Conservation (phyloP, 495 filamentous ascomycete genomes). For the Corynascus novoguineensis region DNA sequence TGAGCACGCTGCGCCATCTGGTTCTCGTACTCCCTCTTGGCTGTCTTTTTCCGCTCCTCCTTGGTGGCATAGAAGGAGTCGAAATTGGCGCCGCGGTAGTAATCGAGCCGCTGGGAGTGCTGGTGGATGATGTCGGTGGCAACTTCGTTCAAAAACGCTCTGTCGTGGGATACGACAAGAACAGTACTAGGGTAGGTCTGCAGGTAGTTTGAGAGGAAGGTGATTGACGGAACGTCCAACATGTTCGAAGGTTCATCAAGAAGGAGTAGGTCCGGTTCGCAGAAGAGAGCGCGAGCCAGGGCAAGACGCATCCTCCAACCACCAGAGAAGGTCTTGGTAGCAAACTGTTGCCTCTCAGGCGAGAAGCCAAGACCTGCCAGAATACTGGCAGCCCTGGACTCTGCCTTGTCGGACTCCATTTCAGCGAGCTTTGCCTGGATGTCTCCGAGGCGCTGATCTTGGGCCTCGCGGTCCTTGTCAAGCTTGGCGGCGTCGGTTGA, state of each 20-base stretch:
- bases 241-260: conserved; percentile 99
- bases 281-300: conserved; percentile 91
- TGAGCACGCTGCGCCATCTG: conserved; percentile 92
- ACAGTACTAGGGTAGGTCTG: conserved; percentile 91
- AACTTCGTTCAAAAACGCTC: conserved; percentile 97
- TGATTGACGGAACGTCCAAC: conserved; percentile 99
- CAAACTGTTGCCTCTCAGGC: conserved; percentile 80
- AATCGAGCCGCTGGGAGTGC: conserved; percentile 93
- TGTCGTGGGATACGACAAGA: conserved; percentile 96
- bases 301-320: conserved; percentile 99
- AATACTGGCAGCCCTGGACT: conserved; percentile 90
- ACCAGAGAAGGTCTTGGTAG: conserved; percentile 97
- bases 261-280: conserved; percentile 91
- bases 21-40: conserved; percentile 96
- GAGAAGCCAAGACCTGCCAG: conserved; percentile 97
- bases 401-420: conserved; percentile 99
- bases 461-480: conserved; percentile 80
- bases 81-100: conserved; percentile 98
- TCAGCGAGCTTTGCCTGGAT: conserved; percentile 89
- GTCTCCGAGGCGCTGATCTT: conserved; percentile 83
- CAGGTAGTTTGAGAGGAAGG: conserved; percentile 95
- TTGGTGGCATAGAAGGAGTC: conserved; percentile 97
- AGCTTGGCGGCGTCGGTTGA: conserved; percentile 76
- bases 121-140: conserved; percentile 99
- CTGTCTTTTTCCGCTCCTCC: conserved; percentile 94